Conservation (phyloP, 768 basidiomycete genomes). For the Tricholomella constricta region DNA sequence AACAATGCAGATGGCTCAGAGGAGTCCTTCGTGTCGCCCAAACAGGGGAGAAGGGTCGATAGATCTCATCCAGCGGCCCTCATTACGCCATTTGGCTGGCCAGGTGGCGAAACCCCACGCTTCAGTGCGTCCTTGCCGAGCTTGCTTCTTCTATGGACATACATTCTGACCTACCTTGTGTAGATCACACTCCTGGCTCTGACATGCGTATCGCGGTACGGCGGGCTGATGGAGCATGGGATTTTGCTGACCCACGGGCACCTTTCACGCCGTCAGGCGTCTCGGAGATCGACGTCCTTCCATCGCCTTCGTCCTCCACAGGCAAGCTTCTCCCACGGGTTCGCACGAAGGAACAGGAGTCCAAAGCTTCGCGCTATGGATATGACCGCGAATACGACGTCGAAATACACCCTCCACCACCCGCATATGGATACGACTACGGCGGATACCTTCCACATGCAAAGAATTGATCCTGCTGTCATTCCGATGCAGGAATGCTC, state of each 20-base stretch:
- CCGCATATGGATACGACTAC: constrained; percentile 25
- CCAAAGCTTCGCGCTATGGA: constrained; percentile 11
- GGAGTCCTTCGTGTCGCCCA: constrained; percentile 4
- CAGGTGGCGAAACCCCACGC: constrained; percentile 35
- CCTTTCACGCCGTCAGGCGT: constrained; percentile 43
- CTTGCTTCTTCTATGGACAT: not conserved
- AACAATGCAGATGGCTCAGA: not conserved
- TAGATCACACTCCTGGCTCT: constrained; percentile 53
- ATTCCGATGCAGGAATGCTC: not conserved
- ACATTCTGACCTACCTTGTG: not conserved
- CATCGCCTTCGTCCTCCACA: constrained; percentile 26
- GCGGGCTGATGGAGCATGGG: constrained; percentile 57
- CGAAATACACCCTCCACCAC: constrained; percentile 26
- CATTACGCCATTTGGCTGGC: constrained; percentile 44
- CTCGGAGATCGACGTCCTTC: constrained; percentile 35
- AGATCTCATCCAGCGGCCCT: constrained; percentile 39
- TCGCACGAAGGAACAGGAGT: constrained; percentile 22
- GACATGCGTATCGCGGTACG: constrained; percentile 62
- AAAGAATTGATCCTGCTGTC: constrained; percentile 2
- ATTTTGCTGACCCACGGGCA: constrained; percentile 45
- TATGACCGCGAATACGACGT: constrained; percentile 22
- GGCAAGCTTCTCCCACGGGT: constrained; percentile 7
- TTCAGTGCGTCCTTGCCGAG: constrained; percentile 36
- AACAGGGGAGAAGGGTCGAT: constrained; percentile 31
- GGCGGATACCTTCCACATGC: constrained; percentile 2